phyloP scores from a whole-genome alignment of 108 stramenopile genomes.

The Craspedostauros australis region DNA sequence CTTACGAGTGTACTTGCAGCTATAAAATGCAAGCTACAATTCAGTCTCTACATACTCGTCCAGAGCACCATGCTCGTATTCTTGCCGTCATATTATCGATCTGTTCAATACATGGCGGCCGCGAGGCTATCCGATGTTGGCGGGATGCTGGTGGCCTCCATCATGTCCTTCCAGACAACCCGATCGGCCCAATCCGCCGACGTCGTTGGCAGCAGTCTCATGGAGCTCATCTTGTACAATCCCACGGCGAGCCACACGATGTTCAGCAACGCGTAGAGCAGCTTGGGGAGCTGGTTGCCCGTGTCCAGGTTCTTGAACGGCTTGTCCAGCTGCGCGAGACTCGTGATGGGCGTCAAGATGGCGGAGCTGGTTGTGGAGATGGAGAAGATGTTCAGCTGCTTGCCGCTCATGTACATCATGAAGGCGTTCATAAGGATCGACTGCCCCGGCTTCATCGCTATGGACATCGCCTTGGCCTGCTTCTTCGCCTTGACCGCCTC shows the following conservation, averaged over 20 bases:
- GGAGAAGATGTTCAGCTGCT: slow-evolving; percentile 85
- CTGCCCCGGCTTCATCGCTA: slow-evolving; percentile 84
- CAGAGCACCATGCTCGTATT: too few relatives aligned
- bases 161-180: slow-evolving; percentile 86
- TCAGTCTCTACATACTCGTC: too few relatives aligned
- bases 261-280: slow-evolving; percentile 78
- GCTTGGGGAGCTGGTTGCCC: slow-evolving; percentile 67
- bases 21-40: too few relatives aligned
- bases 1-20: too few relatives aligned
- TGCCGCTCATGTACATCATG: slow-evolving; percentile 96
- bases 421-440: slow-evolving; percentile 89
- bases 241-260: slow-evolving; percentile 83
- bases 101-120: too few relatives aligned
- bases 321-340: slow-evolving; percentile 49
- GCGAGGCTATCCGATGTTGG: too few relatives aligned
- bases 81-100: too few relatives aligned
- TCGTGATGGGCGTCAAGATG: slow-evolving; percentile 80
- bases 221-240: slow-evolving; percentile 91
- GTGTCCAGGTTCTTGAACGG: slow-evolving; percentile 64
- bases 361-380: slow-evolving; percentile 84
- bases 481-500: slow-evolving; percentile 47
- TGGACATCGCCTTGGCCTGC: slow-evolving; percentile 75
- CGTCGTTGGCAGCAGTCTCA: slow-evolving; percentile 90
- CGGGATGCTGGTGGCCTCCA: slow-evolving; percentile 87
- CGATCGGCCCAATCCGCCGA: slow-evolving; percentile 89